These are phyloP conservation scores for Penicillium coffeae DNA, from an alignment of 495 filamentous ascomycete genomes.

Conservation along the genomic window DNA sequence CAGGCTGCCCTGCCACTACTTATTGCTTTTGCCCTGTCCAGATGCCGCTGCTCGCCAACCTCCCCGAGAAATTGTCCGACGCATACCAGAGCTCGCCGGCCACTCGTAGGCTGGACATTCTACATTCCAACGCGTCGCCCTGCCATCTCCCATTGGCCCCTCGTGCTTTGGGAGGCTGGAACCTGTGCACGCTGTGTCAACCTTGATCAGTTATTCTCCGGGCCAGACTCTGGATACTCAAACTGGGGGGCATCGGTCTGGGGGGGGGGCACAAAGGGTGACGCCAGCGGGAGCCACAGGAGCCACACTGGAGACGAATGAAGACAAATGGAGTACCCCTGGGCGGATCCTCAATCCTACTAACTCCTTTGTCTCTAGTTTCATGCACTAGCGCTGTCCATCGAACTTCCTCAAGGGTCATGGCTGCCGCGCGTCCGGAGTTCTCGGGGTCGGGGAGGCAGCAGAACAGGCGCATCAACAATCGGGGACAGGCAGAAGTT, in stretches of 20 bases:
- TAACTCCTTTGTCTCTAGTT: constrained; percentile 6
- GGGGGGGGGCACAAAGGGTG: neutral
- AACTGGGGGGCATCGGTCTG: neutral
- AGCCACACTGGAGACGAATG: neutral
- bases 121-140: constrained; percentile 26
- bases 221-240: neutral
- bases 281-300: neutral
- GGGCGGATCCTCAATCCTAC: constrained; percentile 17
- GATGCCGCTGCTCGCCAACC: constrained; percentile 15
- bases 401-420: neutral
- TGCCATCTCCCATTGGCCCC: constrained; percentile 8
- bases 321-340: constrained; percentile 1
- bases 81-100: constrained; percentile 19
- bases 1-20: constrained; percentile 5
- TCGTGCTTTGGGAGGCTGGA: constrained; percentile 12
- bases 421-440: constrained; percentile 15
- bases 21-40: constrained; percentile 10
- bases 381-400: constrained; percentile 1
- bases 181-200: constrained; percentile 4
- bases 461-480: neutral
- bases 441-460: no score
- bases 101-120: constrained; percentile 25
- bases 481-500: neutral
- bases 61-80: constrained; percentile 12
- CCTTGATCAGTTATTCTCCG: constrained; percentile 14